Base-by-base conservation (phyloP, 352 stramenopile species). In the Albugo laibachii region DNA sequence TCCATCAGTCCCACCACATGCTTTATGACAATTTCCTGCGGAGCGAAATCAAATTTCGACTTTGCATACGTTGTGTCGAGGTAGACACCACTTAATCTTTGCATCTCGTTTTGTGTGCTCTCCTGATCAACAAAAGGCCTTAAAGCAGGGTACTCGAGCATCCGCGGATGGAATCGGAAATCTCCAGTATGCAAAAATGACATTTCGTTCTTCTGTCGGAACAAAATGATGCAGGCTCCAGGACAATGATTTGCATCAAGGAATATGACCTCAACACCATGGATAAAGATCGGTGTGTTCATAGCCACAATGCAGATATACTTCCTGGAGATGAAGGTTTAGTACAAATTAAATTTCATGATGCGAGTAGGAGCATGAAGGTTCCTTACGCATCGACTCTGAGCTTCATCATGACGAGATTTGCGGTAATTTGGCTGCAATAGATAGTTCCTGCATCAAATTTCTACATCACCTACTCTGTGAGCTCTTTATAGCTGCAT, bases 21-120 rank as follows among this genome's bases (percentile, higher is more conserved):
- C 18, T 66, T 40, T 36, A 92, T 67, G 5, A 73, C 65, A 20
- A 63, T 55, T 40, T 82, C 53, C 58, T 97, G 93, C 1, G 81
- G 84, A 21, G 92, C 91, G 52, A 97, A 93, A 5, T 58, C 73
- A 62, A 97, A 97, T 59, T 95, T 96, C 14, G 78, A 61, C 59
- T 97, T 66, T 41, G 88, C 96, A 55, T 98, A 98, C 14, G 93
- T 98, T 15, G 93, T 98, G 57, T 98, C 93, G 5, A 98, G 58
- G 58, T 96, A 98, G 21, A 98, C 61, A 31, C 63, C 69, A 46
- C 89, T 75, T 14, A 89, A 58, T 11, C 66, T 63, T 6, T 55
- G 16, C 8, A 8, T 19, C 36, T 43, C 38, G 8, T 24, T 42
- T 21, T 8, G 3, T 19, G 43, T 41, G 8, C 43, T 48, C 20